Evolutionary conservation across 805 yeast species (phyloP).

Genomic region (Dipodascus albidus): DNA sequence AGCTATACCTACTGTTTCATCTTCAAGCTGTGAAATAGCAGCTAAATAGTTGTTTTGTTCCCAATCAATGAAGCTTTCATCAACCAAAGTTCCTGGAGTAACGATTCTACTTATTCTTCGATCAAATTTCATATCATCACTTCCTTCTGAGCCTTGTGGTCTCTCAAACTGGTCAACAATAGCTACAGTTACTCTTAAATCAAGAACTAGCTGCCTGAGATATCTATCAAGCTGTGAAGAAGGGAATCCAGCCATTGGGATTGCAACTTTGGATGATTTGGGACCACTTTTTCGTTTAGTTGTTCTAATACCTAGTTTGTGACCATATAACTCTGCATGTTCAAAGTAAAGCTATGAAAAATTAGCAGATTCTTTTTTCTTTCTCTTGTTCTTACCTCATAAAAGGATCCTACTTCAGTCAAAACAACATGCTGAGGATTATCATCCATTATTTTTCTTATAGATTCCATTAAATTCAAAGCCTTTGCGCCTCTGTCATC

Average conservation of each 20-base stretch:
- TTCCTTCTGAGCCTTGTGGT: conserved; percentile 15
- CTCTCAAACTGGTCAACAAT: conserved; percentile 52
- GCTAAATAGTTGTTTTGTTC: conserved; percentile 60
- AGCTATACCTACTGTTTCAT: conserved; percentile 50
- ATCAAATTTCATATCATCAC: conserved; percentile 30
- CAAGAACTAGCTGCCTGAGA: conserved; percentile 61
- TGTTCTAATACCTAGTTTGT: conserved; percentile 57
- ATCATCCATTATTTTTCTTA: conserved; percentile 27
- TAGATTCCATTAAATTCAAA: neutral
- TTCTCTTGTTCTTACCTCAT: conserved; percentile 34
- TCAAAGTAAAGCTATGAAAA: conserved; percentile 58
- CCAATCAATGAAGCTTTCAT: conserved; percentile 70
- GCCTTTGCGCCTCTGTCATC: conserved; percentile 1
- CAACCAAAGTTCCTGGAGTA: conserved; percentile 88
- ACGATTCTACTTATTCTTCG: conserved; percentile 71
- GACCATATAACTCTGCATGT: conserved; percentile 68
- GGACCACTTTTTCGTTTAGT: conserved; percentile 28
- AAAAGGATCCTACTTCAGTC: conserved; percentile 80
- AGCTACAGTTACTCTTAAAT: conserved; percentile 61
- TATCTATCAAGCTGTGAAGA: conserved; percentile 57
- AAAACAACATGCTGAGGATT: conserved; percentile 46
- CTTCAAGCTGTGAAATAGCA: conserved; percentile 32
- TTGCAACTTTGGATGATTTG: conserved; percentile 21
- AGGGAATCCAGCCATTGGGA: conserved; percentile 93
- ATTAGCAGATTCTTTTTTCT: conserved; percentile 3